Conservation (phyloP, 768 basidiomycete species). For the Grammothele lineata region DNA sequence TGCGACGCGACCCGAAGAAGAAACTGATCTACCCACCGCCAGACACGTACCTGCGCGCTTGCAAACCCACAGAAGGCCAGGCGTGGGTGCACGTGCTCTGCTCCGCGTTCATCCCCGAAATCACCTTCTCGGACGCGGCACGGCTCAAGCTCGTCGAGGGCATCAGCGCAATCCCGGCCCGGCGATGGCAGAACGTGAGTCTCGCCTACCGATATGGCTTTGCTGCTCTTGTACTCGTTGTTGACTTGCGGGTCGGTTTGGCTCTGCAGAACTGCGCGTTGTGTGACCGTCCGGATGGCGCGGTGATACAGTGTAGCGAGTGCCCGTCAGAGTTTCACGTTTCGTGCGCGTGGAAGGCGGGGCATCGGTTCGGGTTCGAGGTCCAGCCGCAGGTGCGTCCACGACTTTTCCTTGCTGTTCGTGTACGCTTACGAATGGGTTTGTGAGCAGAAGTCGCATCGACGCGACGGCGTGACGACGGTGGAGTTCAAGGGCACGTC, state of each 20-base stretch:
- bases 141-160: conserved; percentile 83
- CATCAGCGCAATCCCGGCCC: conserved; percentile 63
- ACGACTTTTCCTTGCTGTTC: not conserved
- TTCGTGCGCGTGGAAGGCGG: conserved; percentile 85
- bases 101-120: conserved; percentile 81
- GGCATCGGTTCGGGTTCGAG: conserved; percentile 90
- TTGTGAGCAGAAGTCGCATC: no score
- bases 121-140: conserved; percentile 73
- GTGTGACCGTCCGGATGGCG: conserved; percentile 70
- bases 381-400: conserved; percentile 70
- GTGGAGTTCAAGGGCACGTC: conserved; percentile 75
- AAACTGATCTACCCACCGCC: conserved; percentile 43
- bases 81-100: conserved; percentile 92
- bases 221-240: not conserved
- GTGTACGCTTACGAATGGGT: no score
- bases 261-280: conserved; percentile 64
- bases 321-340: conserved; percentile 80
- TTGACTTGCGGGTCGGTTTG: conserved; percentile 13
- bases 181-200: conserved; percentile 74
- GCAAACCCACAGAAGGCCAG: conserved; percentile 90
- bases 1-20: conserved; percentile 46
- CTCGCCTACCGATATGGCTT: no score
- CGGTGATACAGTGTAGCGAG: conserved; percentile 79
- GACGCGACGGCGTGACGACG: conserved; percentile 46
- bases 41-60: conserved; percentile 67